phyloP scores from a whole-genome alignment of 768 basidiomycete genomes.

The Hypsizygus marmoreus region DNA sequence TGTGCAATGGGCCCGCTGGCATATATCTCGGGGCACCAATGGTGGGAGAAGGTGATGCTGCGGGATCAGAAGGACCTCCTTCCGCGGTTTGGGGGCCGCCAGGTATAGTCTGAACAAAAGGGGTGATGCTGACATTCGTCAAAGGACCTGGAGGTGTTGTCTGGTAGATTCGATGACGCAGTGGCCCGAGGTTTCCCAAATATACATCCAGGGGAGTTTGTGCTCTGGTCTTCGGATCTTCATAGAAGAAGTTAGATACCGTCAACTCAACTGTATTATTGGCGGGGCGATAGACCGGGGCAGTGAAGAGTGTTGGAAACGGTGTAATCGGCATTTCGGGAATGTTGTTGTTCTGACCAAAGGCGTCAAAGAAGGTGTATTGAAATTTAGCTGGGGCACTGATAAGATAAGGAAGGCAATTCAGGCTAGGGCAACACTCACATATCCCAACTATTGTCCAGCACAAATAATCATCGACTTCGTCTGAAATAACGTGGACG shows the following conservation, averaged over 20 bases:
- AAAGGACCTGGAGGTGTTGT: constrained; percentile 69
- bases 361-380: constrained; percentile 92
- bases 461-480: constrained; percentile 92
- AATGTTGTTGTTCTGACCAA: constrained; percentile 75
- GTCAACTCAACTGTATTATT: constrained; percentile 81
- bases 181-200: constrained; percentile 86
- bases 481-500: constrained; percentile 72
- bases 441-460: constrained; percentile 97
- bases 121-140: constrained; percentile 59
- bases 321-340: constrained; percentile 85
- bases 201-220: constrained; percentile 85
- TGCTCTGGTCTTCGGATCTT: constrained; percentile 62
- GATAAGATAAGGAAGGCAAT: constrained; percentile 4
- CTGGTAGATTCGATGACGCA: constrained; percentile 76
- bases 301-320: constrained; percentile 83
- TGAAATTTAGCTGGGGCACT: constrained; percentile 77
- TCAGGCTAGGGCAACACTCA: constrained; percentile 42
- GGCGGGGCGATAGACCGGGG: constrained; percentile 71
- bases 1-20: constrained; percentile 60
- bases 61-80: constrained; percentile 29
- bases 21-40: constrained; percentile 51
- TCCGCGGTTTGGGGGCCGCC: constrained; percentile 38
- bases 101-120: constrained; percentile 53
- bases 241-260: constrained; percentile 87
- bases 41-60: constrained; percentile 28